Evolutionary conservation across 73 alveolate genomes (phyloP).

Genomic region (Tetrahymena thermophila): DNA sequence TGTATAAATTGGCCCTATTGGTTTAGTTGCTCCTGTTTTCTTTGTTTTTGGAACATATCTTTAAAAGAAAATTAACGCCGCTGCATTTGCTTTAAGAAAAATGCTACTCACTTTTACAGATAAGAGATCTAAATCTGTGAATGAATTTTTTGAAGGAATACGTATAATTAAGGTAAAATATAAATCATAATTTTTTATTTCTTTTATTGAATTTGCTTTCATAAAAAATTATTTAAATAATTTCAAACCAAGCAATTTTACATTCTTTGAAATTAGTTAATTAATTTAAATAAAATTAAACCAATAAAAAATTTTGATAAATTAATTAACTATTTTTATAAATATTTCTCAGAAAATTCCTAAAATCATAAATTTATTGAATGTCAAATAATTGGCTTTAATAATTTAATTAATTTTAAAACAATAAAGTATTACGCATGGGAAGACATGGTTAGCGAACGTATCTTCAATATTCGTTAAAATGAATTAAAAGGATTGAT

Average conservation of each 20-base stretch:
- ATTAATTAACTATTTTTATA: too few relatives aligned
- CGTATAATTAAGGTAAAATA: slow-evolving; percentile 69
- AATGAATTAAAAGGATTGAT: slow-evolving; percentile 41
- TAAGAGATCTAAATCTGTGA: slow-evolving; percentile 65
- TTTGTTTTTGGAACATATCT: background rate
- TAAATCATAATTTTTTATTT: background rate
- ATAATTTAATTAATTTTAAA: background rate
- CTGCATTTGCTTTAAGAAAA: slow-evolving; percentile 40
- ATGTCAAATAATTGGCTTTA: too few relatives aligned
- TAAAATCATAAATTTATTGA: too few relatives aligned
- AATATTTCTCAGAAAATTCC: too few relatives aligned
- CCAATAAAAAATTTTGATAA: too few relatives aligned
- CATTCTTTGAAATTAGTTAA: too few relatives aligned
- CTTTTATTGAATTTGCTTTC: background rate
- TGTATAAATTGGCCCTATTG: background rate
- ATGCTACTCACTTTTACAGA: slow-evolving; percentile 65
- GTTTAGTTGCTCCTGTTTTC: slow-evolving; percentile 11
- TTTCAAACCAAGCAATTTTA: background rate
- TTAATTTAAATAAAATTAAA: background rate
- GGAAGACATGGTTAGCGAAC: slow-evolving; percentile 55
- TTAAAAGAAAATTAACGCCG: slow-evolving; percentile 3
- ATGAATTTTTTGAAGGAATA: slow-evolving; percentile 70
- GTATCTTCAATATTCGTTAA: slow-evolving; percentile 55
- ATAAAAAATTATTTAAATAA: background rate
- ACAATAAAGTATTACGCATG: slow-evolving; percentile 42